Percentiles rank a stretch among this genome's conserved stretches.
Evolutionary conservation across 352 stramenopile species (phyloP).

Genomic region (Aphanomyces cochlioides): DNA sequence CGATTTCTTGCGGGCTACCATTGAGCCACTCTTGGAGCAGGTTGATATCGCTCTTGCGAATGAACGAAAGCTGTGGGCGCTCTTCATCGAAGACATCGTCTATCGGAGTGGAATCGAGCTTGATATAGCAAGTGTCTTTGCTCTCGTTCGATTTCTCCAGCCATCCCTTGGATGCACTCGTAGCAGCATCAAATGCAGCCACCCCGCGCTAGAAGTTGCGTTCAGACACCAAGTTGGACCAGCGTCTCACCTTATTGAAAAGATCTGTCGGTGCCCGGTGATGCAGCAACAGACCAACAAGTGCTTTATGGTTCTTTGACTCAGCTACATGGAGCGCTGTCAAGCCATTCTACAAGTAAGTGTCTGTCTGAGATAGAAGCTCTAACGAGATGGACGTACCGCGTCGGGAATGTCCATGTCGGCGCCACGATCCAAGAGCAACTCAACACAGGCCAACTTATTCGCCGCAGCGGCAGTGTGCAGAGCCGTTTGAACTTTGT

Average conservation of each 20-base stretch:
- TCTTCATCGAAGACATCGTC: too few species aligned
- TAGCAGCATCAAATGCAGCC: neutral
- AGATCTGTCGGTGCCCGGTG: conserved; percentile 7
- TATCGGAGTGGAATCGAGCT: too few species aligned
- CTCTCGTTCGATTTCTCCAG: neutral
- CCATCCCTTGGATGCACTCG: neutral
- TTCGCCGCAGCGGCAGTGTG: neutral
- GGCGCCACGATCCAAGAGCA: neutral
- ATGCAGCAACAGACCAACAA: conserved; percentile 10
- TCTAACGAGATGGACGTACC: neutral
- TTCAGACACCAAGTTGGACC: neutral
- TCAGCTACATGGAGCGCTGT: conserved; percentile 14
- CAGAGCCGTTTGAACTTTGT: neutral
- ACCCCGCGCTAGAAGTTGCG: neutral
- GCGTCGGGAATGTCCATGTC: neutral
- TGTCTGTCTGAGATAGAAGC: neutral
- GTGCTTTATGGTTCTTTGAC: neutral
- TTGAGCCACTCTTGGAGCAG: neutral
- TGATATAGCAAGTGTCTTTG: neutral
- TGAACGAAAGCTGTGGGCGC: neutral
- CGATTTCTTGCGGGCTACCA: neutral
- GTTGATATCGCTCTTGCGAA: neutral
- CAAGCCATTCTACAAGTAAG: conserved; percentile 5
- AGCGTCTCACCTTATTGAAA: neutral
- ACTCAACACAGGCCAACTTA: neutral